Percentiles rank a stretch among this genome's conserved stretches.
Evolutionary conservation across 2,329 filamentous ascomycete genomes (phyloP).

Genomic region (Colletotrichum neosansevieriae): DNA sequence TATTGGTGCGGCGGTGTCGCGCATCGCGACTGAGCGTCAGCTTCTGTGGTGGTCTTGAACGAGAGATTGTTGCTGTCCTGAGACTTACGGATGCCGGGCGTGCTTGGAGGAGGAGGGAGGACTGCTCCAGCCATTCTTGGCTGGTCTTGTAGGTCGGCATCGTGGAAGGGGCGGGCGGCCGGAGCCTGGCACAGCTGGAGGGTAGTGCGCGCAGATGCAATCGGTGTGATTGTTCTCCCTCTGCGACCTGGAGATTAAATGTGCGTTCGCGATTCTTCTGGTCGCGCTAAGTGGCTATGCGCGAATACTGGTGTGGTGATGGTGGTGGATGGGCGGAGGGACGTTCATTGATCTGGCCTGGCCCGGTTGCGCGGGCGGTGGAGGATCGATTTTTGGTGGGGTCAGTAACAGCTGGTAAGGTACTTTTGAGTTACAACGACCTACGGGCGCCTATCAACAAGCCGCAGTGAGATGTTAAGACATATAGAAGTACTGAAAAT

Average conservation of each 20-base stretch:
- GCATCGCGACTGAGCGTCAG: constrained; percentile 4
- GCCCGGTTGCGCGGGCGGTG: constrained; percentile 8
- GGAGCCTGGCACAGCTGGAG: constrained; percentile 4
- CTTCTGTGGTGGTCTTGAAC: background rate
- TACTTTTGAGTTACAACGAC: background rate
- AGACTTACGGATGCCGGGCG: constrained; percentile 81
- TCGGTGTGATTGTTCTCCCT: background rate
- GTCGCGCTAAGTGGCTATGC: background rate
- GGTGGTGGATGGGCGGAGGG: constrained; percentile 20
- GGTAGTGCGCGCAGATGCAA: background rate
- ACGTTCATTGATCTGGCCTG: constrained; percentile 16
- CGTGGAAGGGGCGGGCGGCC: constrained; percentile 42
- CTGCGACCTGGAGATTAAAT: background rate
- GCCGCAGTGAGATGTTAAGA: background rate
- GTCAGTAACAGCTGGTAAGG: background rate
- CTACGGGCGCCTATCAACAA: background rate
- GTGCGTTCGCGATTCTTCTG: background rate
- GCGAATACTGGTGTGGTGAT: constrained; percentile 5
- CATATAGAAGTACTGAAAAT: too few relatives aligned
- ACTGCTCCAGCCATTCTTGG: constrained; percentile 93
- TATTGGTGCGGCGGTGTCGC: constrained; percentile 52
- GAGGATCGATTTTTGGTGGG: constrained; percentile 32
- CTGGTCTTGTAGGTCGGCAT: constrained; percentile 88
- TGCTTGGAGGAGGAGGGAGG: constrained; percentile 85
- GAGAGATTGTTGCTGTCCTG: constrained; percentile 46